Percentiles rank a stretch among this genome's conserved stretches.
phyloP scores from a whole-genome alignment of 495 filamentous ascomycete species.

The Chaetomium cochliodes region DNA sequence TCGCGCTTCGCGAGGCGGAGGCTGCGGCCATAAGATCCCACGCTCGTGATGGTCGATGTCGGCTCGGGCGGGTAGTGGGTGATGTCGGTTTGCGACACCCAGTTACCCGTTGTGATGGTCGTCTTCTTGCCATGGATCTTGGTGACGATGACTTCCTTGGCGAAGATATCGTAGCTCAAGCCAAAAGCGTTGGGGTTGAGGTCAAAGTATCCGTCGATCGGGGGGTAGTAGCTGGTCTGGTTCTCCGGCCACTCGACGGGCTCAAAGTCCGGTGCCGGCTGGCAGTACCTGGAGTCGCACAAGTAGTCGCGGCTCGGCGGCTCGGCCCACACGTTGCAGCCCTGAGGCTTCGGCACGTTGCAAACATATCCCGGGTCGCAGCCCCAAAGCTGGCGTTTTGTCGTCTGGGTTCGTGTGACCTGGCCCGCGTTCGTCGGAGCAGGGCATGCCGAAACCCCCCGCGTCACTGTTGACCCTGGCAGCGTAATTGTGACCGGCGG shows the following conservation, averaged over 20 bases:
- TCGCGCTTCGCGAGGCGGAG: conserved; percentile 36
- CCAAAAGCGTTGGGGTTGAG: conserved; percentile 63
- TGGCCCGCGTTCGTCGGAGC: conserved; percentile 27
- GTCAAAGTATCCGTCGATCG: conserved; percentile 60
- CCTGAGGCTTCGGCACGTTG: conserved; percentile 44
- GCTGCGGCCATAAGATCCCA: background rate
- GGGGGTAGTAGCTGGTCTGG: conserved; percentile 50
- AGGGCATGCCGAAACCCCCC: conserved; percentile 37
- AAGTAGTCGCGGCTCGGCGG: conserved; percentile 53
- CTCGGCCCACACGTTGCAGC: conserved; percentile 55
- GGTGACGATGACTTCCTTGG: conserved; percentile 26
- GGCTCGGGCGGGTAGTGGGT: conserved; percentile 38
- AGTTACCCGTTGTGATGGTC: conserved; percentile 48
- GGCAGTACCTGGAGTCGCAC: conserved; percentile 57
- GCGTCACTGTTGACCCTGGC: conserved; percentile 30
- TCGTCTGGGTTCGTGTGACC: conserved; percentile 17
- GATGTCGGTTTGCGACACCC: conserved; percentile 44
- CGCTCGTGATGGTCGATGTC: conserved; percentile 18
- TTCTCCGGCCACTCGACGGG: conserved; percentile 45
- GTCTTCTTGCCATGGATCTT: conserved; percentile 30
- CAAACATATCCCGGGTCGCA: conserved; percentile 65
- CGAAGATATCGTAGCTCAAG: conserved; percentile 61
- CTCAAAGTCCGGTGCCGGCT: conserved; percentile 43
- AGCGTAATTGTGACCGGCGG: conserved; percentile 31
- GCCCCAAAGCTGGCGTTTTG: conserved; percentile 52